These are phyloP conservation scores for Micractinium sp. DNA, from an alignment of 139 green algal genomes.

Conservation along the genomic window DNA sequence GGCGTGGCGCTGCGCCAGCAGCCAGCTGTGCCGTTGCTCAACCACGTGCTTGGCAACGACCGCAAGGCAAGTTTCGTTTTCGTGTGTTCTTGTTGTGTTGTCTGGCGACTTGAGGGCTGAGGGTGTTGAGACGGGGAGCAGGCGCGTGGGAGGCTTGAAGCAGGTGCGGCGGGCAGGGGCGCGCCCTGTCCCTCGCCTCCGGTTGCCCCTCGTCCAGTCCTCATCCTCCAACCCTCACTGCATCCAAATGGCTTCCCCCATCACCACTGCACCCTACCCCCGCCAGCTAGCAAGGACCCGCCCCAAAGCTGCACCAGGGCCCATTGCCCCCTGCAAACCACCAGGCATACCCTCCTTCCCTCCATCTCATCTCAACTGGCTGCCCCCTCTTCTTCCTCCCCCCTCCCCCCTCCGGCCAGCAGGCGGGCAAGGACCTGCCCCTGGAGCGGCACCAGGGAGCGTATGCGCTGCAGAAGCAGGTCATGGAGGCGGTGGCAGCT, in stretches of 20 bases:
- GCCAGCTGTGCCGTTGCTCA: constrained; percentile 31
- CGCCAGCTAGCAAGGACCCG: too few species aligned
- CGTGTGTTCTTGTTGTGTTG: background rate
- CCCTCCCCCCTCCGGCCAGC: background rate
- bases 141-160: background rate
- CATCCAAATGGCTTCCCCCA: background rate
- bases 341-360: too few species aligned
- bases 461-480: constrained; percentile 30
- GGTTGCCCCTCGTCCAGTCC: too few species aligned
- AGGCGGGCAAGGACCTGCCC: constrained; percentile 24
- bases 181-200: too few species aligned
- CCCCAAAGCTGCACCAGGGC: too few species aligned
- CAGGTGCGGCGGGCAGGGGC: background rate
- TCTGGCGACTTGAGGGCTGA: background rate
- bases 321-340: too few species aligned
- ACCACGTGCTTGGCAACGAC: background rate
- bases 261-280: too few species aligned
- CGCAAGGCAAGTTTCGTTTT: background rate
- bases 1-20: constrained; percentile 52
- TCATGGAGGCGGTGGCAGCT: constrained; percentile 56
- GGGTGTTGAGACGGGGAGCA: too few species aligned
- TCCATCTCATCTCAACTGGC: background rate
- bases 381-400: background rate
- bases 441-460: constrained; percentile 51
- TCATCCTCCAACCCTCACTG: too few species aligned